Evolutionary conservation across 148 eudicot genomes (phyloP), one percentile per base, ranked within the genome.

Genomic region (Vaccinium corymbosum): DNA sequence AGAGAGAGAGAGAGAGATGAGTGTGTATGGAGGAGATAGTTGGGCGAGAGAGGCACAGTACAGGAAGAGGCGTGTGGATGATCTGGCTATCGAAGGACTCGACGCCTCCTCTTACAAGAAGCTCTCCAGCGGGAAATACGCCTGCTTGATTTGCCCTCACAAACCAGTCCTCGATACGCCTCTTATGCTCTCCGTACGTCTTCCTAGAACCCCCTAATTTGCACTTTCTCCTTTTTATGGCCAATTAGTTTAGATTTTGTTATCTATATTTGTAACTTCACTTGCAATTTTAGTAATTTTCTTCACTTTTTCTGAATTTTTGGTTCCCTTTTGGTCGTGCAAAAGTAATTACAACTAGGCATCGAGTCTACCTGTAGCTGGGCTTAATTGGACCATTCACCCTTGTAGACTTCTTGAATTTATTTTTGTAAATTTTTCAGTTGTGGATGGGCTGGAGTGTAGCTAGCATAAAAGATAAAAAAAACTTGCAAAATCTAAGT

Each of bases 1-100:
- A 17, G 25, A 42, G 74, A 12, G 17, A 73, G 51, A 29, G 66
- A 27, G 79, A 53, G 68, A 84, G 77, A 91, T 91, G 94, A 90
- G 94, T 52, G 90, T 85, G 83, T 91, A 62, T 75, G 94, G 94
- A 86, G 94, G 94, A 76, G 94, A 92, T 78, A 89, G 93, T 70
- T 92, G 93, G 94, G 93, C 81, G 22, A 85, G 91, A 59, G 93
- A 92, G 82, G 93, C 94, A 14, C 88, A 89, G 61, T 81, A 88
- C 86, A 85, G 93, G 87, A 92, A 92, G 86, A 85, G 91, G 66
- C 87, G 89, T 74, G 91, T 91, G 6, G 89, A 91, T 42, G 92
- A 91, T 78, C 85, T 90, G n/a, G 55, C 90, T 4, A 22, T 85
- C 49, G 90, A 91, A 27, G 83, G 84, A 84, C 46, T 89, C 51